Base-by-base conservation (phyloP, 257 asterid genomes). In the Jacaranda copaia region DNA sequence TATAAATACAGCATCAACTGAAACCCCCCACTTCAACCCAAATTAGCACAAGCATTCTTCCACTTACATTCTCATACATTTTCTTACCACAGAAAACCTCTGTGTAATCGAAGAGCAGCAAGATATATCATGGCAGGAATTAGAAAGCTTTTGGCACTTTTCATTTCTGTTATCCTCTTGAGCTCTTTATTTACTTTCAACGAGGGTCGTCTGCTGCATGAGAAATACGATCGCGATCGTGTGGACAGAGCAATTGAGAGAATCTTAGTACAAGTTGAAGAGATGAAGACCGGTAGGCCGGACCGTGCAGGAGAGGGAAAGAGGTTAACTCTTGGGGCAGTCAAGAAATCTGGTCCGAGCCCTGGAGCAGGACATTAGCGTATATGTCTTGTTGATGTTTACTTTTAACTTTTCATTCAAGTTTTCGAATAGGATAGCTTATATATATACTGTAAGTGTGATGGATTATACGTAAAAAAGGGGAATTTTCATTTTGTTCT, bases 331-430 rank as follows among this genome's bases (percentile, higher is more conserved):
- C n/a, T 74, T 6, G 60, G 46, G 3, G 76, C 48, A 0, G 15
- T 67, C 72, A 74, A 57, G 76, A 78, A 20, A 15, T 62, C 81
- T 5, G 73, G 68, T 14, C 81, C 81, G 11, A 78, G 77, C 68
- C 67, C 70, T 3, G 62, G 75, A 18, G 71, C 6, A 9, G 73
- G 78, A 42, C 19, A 72, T 49, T 73, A 72, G 43, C 32, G 2
- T 25, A 25, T 25, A 2, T n/a, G n/a, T n/a, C n/a, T 25, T 25
- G 32, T 25, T 25, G 32, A 25, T 1, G 32, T 25, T 25, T 25
- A 25, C 32, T 25, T 25, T 25, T 25, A 25, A 25, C 32, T 25
- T 25, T 25, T 25, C 2, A 25, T 25, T 25, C 32, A 25, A 25
- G 32, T 25, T 25, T 25, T 25, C 32, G 32, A 25, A 25, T 2